phyloP scores from a whole-genome alignment of 345 rosid genomes.

The Geranium brycei region DNA sequence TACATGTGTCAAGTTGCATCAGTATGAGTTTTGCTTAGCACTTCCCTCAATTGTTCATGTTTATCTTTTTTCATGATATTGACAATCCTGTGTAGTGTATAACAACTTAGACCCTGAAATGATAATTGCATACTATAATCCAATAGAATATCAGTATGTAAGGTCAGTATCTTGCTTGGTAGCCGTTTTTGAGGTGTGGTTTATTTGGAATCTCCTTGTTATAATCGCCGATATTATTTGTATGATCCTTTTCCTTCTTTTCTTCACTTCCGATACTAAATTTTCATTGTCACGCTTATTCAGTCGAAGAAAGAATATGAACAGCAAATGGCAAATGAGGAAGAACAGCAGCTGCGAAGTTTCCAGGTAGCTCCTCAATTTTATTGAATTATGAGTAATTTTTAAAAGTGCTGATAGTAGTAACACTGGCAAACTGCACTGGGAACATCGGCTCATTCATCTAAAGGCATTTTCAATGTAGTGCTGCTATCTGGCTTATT shows the following conservation, averaged over 20 bases:
- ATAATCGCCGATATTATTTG: not conserved
- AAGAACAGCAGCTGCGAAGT: conserved; percentile 53
- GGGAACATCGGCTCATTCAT: not conserved
- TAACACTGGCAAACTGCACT: not conserved
- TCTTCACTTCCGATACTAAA: not conserved
- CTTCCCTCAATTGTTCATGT: not conserved
- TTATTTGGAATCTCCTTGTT: not conserved
- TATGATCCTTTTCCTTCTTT: conserved; percentile 1
- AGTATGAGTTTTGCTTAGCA: not conserved
- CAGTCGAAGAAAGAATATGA: conserved; percentile 77
- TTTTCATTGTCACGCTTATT: conserved; percentile 2
- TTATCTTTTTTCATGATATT: not conserved
- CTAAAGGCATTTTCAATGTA: not conserved
- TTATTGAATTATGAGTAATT: not conserved
- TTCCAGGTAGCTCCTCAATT: conserved; percentile 49
- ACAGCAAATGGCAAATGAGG: conserved; percentile 57
- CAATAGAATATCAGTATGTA: not conserved
- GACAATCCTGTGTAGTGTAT: not conserved
- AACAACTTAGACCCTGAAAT: not conserved
- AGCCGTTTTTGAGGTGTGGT: not conserved
- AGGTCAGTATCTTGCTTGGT: not conserved
- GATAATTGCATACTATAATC: not conserved
- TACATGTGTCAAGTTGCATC: not conserved
- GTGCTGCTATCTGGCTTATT: not conserved
- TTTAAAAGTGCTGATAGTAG: no score